A percentile compares a stretch with the other conserved stretches of the same genome.
These are phyloP conservation scores for Volvariella volvacea DNA, from an alignment of 1,284 basidiomycete genomes.

Conservation along the genomic window DNA sequence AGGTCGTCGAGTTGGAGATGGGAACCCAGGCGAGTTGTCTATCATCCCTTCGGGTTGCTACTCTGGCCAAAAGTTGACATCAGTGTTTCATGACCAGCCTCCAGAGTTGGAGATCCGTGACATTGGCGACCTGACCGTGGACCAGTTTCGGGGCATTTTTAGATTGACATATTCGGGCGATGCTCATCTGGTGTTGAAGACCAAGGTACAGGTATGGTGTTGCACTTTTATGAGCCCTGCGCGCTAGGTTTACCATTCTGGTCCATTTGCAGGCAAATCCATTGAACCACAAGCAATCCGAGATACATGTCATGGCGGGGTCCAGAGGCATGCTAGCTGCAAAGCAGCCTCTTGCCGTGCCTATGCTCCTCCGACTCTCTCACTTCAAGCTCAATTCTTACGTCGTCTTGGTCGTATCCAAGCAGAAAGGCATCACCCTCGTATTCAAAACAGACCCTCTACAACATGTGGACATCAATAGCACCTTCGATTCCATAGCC, in stretches of 20 bases:
- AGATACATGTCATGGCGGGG: constrained; percentile 70
- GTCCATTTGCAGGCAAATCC: constrained; percentile 75
- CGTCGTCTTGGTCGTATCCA: constrained; percentile 95
- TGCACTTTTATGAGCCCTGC: background rate
- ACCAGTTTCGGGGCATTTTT: constrained; percentile 97
- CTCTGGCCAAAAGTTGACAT: constrained; percentile 8
- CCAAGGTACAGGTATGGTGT: constrained; percentile 85
- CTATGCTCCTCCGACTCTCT: constrained; percentile 97
- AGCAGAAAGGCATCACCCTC: constrained; percentile 95
- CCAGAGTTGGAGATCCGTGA: constrained; percentile 97
- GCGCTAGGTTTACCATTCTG: background rate
- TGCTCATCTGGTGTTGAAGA: constrained; percentile 92
- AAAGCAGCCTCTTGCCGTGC: constrained; percentile 89
- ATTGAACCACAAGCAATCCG: constrained; percentile 83
- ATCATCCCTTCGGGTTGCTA: constrained; percentile 8
- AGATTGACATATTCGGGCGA: constrained; percentile 94
- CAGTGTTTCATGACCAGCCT: constrained; percentile 46
- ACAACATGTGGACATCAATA: constrained; percentile 95
- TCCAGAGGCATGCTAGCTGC: constrained; percentile 85
- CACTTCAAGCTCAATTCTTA: constrained; percentile 92
- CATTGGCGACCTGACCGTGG: constrained; percentile 93
- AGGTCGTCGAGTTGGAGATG: constrained; percentile 98
- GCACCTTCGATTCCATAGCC: constrained; percentile 96
- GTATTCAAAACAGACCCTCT: constrained; percentile 99
- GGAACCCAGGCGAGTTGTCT: constrained; percentile 74